Evolutionary conservation across 345 rosid genomes (phyloP).

Genomic region (Cardamine chenopodiifolia): DNA sequence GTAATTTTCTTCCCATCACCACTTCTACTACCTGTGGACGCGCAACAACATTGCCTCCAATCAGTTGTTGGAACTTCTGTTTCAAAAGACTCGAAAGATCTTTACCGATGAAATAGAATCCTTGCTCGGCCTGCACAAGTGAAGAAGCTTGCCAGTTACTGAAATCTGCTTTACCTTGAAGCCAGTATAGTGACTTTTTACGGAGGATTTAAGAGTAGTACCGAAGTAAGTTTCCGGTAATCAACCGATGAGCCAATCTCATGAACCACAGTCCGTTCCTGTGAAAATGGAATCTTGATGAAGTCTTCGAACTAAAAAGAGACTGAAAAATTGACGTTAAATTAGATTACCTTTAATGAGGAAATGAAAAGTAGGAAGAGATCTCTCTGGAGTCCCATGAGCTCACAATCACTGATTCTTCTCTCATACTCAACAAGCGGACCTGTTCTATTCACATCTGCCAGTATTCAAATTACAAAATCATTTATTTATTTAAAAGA

Average conservation of each 20-base stretch:
- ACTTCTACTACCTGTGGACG: conserved; percentile 78
- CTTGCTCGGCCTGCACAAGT: conserved; percentile 75
- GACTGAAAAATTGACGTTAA: background rate
- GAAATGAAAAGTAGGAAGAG: conserved; percentile 91
- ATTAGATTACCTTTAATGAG: conserved; percentile 68
- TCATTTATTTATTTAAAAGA: background rate
- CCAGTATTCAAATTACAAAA: conserved; percentile 34
- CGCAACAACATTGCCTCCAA: conserved; percentile 55
- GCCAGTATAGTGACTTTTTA: conserved; percentile 19
- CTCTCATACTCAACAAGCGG: conserved; percentile 90
- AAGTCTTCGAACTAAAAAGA: background rate
- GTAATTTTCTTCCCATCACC: conserved; percentile 85
- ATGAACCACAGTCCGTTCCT: conserved; percentile 81
- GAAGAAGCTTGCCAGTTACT: conserved; percentile 13
- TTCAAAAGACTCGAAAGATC: conserved; percentile 58
- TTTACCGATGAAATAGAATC: conserved; percentile 83
- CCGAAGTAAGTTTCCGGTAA: conserved; percentile 90
- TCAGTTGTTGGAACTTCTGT: conserved; percentile 70
- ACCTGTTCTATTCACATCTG: conserved; percentile 66
- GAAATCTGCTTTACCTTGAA: conserved; percentile 19
- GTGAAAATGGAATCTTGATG: conserved; percentile 26
- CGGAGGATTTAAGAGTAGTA: conserved; percentile 34
- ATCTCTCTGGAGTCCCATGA: conserved; percentile 92
- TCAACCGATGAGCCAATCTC: conserved; percentile 92
- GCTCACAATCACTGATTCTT: conserved; percentile 77